Evolutionary conservation across 2,329 filamentous ascomycete genomes (phyloP).

Genomic region (Talaromyces sp.): DNA sequence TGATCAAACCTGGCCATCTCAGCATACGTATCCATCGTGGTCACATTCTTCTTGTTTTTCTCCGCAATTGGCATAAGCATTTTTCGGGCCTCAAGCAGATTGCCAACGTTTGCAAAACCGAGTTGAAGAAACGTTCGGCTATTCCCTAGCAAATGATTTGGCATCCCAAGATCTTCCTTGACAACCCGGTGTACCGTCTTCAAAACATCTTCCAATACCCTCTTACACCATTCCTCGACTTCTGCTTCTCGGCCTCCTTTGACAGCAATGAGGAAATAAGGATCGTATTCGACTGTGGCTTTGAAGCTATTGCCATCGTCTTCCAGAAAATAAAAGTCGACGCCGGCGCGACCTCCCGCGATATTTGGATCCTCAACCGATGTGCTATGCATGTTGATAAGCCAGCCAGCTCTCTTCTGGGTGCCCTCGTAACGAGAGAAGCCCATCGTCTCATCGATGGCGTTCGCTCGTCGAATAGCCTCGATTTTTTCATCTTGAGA

Average conservation of each 20-base stretch:
- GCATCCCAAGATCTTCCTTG: slow-evolving; percentile 91
- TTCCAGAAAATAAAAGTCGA: slow-evolving; percentile 96
- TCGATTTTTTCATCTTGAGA: slow-evolving; percentile 92
- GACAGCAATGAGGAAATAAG: slow-evolving; percentile 89
- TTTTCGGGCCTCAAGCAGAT: slow-evolving; percentile 77
- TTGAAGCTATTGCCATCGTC: slow-evolving; percentile 89
- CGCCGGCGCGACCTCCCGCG: slow-evolving; percentile 75
- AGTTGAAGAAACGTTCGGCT: slow-evolving; percentile 81
- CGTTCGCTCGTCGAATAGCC: slow-evolving; percentile 72
- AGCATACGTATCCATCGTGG: slow-evolving; percentile 96
- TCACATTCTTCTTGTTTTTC: slow-evolving; percentile 93
- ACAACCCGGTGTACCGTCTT: slow-evolving; percentile 72
- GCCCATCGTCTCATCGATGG: slow-evolving; percentile 91
- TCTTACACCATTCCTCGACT: slow-evolving; percentile 89
- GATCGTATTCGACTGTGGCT: slow-evolving; percentile 91
- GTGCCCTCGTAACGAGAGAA: slow-evolving; percentile 89
- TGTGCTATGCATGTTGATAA: slow-evolving; percentile 91
- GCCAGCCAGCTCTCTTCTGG: slow-evolving; percentile 80
- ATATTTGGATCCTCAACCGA: slow-evolving; percentile 77
- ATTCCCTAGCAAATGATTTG: slow-evolving; percentile 92
- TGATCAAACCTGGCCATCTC: slow-evolving; percentile 72
- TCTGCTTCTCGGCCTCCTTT: slow-evolving; percentile 84
- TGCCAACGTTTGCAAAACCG: slow-evolving; percentile 77
- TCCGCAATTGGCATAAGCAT: slow-evolving; percentile 86
- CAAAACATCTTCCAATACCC: slow-evolving; percentile 72